Base-by-base conservation (phyloP, 371 early-diverging fungal genomes). In the Mortierella sp. region DNA sequence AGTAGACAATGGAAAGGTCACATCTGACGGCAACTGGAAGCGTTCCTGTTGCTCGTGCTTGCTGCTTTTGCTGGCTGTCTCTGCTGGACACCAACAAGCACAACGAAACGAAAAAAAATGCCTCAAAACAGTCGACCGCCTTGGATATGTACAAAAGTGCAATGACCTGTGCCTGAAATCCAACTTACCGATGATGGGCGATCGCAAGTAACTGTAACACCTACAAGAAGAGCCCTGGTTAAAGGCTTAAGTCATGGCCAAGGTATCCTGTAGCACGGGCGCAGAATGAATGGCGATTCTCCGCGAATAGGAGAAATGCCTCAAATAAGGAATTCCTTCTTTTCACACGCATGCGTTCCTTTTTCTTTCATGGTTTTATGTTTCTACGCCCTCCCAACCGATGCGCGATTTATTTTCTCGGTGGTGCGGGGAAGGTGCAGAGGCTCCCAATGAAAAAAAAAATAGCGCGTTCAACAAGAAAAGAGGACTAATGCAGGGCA, bases 251-350 rank as follows among this genome's bases (percentile, higher is more conserved):
- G 37, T 31, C 24, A 14, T 61, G 61, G 21, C 31, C 34, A 61
- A 8, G 34, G 34, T 21, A 37, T 64, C 21, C 2, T 40, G 26
- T 73, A 9, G 53, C 72, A 37, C 44, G 51, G 76, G 37, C 31
- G 64, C 50, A 46, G 19, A 11, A 34, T 10, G 10, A 44, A 21
- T 16, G 14, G 26, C 21, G 16, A 26, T 72, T 46, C 46, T 74
- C 79, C 26, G 51, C 74, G 79, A 78, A 78, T 78, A 74, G 74
- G 71, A 78, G 73, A 78, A 78, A 78, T 78, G 70, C 79, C 79
- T 55, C 79, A 78, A 70, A 69, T 21, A 46, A 19, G 16, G 24
- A 64, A 21, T 26, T 26, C 26, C 8, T 55, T 9, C 5, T 54
- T 26, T 64, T 21, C 0, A 37, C 37, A 21, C 37, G 1, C 64